Conservation (phyloP, 495 filamentous ascomycete species). For the Tetracladium setigerum region DNA sequence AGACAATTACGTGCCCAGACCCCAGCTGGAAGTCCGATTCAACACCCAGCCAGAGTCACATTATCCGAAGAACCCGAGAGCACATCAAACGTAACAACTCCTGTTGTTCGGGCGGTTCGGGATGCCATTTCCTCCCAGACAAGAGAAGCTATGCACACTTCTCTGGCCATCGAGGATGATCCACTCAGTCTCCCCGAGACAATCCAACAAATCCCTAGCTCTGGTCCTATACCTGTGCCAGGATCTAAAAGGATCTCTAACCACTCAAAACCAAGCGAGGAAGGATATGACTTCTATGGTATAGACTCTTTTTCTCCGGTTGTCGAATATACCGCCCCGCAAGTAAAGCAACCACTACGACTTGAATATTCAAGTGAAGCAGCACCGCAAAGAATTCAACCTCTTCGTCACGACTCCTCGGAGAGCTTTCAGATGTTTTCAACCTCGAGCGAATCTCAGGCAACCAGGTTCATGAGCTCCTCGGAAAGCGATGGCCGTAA, state of each 20-base stretch:
- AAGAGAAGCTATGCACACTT: slow-evolving; percentile 37
- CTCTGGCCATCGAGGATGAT: slow-evolving; percentile 16
- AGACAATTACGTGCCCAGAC: slow-evolving; percentile 21
- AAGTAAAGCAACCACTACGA: slow-evolving; percentile 19
- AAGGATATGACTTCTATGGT: slow-evolving; percentile 52
- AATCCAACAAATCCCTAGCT: slow-evolving; percentile 26
- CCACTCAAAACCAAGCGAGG: slow-evolving; percentile 36
- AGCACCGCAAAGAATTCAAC: slow-evolving; percentile 25
- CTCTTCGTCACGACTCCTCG: slow-evolving; percentile 59
- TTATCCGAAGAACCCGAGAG: slow-evolving; percentile 53
- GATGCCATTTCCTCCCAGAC: slow-evolving; percentile 33
- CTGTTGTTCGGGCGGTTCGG: slow-evolving; percentile 56
- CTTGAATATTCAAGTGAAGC: slow-evolving; percentile 25
- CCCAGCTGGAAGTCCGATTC: slow-evolving; percentile 8
- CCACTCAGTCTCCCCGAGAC: slow-evolving; percentile 21
- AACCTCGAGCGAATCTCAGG: slow-evolving; percentile 51
- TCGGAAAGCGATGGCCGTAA: slow-evolving; percentile 25
- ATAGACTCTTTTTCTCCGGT: slow-evolving; percentile 36
- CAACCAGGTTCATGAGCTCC: slow-evolving; percentile 31
- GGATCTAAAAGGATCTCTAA: slow-evolving; percentile 9
- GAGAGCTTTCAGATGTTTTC: slow-evolving; percentile 82
- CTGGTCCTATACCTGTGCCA: slow-evolving; percentile 26
- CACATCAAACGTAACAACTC: slow-evolving; percentile 73
- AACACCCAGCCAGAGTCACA: slow-evolving; percentile 25
- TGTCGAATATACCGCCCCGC: slow-evolving; percentile 30